Base-by-base conservation (phyloP, 768 basidiomycete species). In the Rhodosporidiobolus odoratus region DNA sequence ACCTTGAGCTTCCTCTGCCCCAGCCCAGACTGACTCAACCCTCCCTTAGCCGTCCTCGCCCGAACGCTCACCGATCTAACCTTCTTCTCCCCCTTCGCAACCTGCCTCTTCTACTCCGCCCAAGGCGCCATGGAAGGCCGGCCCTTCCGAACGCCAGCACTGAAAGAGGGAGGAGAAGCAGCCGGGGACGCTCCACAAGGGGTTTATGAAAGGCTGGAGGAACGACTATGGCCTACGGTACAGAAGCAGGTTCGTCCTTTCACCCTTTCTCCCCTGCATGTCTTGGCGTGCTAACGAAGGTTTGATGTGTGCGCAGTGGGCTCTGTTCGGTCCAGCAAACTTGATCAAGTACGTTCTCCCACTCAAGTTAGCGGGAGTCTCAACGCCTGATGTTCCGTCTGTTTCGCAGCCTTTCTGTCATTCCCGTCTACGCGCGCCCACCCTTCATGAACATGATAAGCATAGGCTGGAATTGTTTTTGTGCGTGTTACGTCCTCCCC, bases 61-160 rank as follows among this genome's bases (percentile, higher is more conserved):
- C 66, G 75, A 1, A 60, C 69, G 12, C 37, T 48, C 2, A 66
- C 65, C 52, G 75, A 76, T 69, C 65, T 71, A 34, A 19, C 58
- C 37, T 16, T 73, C 65, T 76, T 76, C 54, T 62, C 72, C 4
- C 75, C 75, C 6, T 69, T 74, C 62, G 66, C 72, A 27, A 76
- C 75, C 35, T 71, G 56, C 30, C 65, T 71, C 48, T 76, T 76
- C 61, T 76, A 72, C 66, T 38, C 48, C 43, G 60, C 32, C 32
- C 65, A 66, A 30, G 73, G 73, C 10, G n/a, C 52, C 17, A 52
- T 69, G 19, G 69, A 74, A 47, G 54, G 61, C 17, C 66, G 73
- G 16, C 66, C 69, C 0, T 56, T 64, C 45, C 50, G 30, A 0
- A 47, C 57, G 4, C 23, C 62, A 1, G 32, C 43, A 27, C 41